Base-by-base conservation (phyloP, 129 eudicot species). In the Artemisia tridentata region DNA sequence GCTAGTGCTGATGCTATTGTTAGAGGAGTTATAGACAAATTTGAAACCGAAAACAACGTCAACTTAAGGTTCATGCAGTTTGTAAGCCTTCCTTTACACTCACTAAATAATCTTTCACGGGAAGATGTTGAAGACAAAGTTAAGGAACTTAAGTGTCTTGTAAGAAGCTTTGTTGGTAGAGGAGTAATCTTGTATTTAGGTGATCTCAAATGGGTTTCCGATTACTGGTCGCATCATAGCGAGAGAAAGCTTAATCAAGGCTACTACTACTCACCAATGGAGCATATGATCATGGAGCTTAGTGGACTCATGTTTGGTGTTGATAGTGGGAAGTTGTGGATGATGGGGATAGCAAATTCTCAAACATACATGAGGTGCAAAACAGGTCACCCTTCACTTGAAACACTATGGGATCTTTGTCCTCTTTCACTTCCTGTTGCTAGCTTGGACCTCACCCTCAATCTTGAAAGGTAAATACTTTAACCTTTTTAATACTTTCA, bases 131-230 rank as follows among this genome's bases (percentile, higher is more conserved):
- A 91, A 71, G 68, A 67, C 52, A 88, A 85, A 72, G 75, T 86
- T 70, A 81, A 78, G 67, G 97, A 91, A 74, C 87, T 91, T 11
- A 91, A 88, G 77, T 79, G 88, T 60, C 84, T 85, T 4, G 85
- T 91, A 50, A 91, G 80, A 70, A 81, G 88, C 72, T 83, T 78
- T 74, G 67, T 84, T 20, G 80, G 80, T 59, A 85, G 85, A 84
- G 95, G 97, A 64, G 88, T 88, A 5, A 90, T 91, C 60, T 76
- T 91, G 79, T 88, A 91, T 65, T 74, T 91, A 56, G 97, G 97
- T 52, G 95, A 91, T 80, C 90, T 91, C 18, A 77, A 80, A 71
- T 91, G 97, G 97, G 90, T 91, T 47, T 84, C 97, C 12, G 92
- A 85, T 68, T 91, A 83, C 67, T 91, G 97, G 97, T 84, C 80